Base-by-base conservation (phyloP, 2,329 filamentous ascomycete genomes). In the Trichoderma breve region DNA sequence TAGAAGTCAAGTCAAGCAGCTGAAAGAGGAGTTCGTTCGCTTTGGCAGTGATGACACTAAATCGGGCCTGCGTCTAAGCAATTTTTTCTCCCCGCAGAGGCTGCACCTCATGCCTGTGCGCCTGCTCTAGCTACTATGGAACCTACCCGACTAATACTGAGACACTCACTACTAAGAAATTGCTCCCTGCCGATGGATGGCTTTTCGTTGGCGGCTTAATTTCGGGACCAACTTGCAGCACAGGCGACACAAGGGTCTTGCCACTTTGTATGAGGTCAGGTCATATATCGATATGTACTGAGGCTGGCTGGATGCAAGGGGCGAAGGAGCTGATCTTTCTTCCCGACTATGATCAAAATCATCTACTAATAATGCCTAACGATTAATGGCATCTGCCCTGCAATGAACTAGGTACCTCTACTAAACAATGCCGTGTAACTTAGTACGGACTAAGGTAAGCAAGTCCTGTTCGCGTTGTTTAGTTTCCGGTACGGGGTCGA, bases 121-220 rank as follows among this genome's bases (percentile, higher is more conserved):
- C 63, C 47, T 43, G 32, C 21, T 24, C 58, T 28, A 24, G 58
- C 34, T 34, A 14, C 39, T 47, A 36, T 36, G 34, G 34, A 36
- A 36, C 30, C 47, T 26, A 26, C 62, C 14, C 32, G 32, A 26
- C 63, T 34, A 66, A 36, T 53, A 53, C 43, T 34, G 12, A 53
- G 26, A 47, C 36, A 30, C 32, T 28, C 32, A n/a, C 28, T 36
- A 36, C 34, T 71, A 57, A 53, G 47, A 53, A 53, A 12, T 53
- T 53, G n/a, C 21, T 57, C 53, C 53, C 53, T 57, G 26, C 53
- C 12, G 15, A 15, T 57, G 21, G 15, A 15, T 57, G 21, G 57
- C 32, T 60, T 60, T 32, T 18, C 30, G 76, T 66, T 71, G 69
- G 71, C 75, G 75, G 75, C 47, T 75, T 74, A 75, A 75, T 73